phyloP scores from a whole-genome alignment of 495 filamentous ascomycete genomes.

The Xylaria curta region DNA sequence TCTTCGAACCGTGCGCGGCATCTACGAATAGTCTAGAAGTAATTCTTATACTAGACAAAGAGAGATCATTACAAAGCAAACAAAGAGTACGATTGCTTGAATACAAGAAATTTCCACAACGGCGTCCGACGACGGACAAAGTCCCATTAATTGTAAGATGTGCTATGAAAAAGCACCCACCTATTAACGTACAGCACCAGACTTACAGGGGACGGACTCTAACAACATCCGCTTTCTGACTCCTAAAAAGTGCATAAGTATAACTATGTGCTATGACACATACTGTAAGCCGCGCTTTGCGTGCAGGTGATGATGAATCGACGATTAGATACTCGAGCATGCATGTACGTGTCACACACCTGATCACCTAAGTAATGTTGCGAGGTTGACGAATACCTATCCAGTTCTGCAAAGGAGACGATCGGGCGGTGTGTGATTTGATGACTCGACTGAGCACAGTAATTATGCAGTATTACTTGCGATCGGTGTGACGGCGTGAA shows the following conservation, averaged over 20 bases:
- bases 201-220: slow-evolving; percentile 14
- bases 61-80: slow-evolving; percentile 10
- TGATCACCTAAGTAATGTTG: neutral
- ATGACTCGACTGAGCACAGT: neutral
- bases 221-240: neutral
- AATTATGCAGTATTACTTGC: neutral
- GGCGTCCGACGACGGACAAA: slow-evolving; percentile 11
- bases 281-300: slow-evolving; percentile 9
- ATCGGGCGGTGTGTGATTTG: slow-evolving; percentile 9
- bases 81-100: neutral
- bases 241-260: neutral
- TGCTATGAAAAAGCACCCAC: neutral
- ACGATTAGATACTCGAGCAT: neutral
- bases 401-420: neutral
- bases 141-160: neutral
- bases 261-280: neutral
- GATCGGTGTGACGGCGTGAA: neutral
- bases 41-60: neutral
- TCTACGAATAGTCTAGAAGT: no score
- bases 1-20: no score
- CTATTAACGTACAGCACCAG: neutral
- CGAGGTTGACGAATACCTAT: neutral
- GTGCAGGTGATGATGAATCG: slow-evolving; percentile 16
- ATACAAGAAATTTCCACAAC: neutral
- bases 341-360: neutral